Evolutionary conservation across 768 basidiomycete genomes (phyloP).

Genomic region (Boletus sp.): DNA sequence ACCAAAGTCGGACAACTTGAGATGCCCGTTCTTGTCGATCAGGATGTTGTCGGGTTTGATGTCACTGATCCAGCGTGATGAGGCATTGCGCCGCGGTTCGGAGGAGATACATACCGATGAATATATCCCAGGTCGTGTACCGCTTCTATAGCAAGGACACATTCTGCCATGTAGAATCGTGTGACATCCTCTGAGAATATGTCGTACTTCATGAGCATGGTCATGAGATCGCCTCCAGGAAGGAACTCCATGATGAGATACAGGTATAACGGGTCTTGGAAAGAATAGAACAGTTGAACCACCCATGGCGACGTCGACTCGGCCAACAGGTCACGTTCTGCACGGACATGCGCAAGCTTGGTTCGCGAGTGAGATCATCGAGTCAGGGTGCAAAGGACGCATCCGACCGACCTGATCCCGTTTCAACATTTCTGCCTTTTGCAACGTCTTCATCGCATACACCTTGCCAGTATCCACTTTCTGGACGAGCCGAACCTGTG

Average conservation of each 20-base stretch:
- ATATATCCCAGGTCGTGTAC: slow-evolving; percentile 99
- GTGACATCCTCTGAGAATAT: slow-evolving; percentile 98
- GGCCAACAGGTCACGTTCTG: slow-evolving; percentile 93
- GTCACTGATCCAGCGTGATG: slow-evolving; percentile 54
- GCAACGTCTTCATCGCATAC: slow-evolving; percentile 98
- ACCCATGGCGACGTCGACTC: slow-evolving; percentile 98
- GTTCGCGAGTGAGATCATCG: slow-evolving; percentile 7
- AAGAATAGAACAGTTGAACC: slow-evolving; percentile 96
- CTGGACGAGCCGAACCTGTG: slow-evolving; percentile 89
- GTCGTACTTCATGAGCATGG: slow-evolving; percentile 99
- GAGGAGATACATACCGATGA: slow-evolving; percentile 67
- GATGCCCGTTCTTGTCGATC: slow-evolving; percentile 94
- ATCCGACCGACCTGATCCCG: slow-evolving; percentile 81
- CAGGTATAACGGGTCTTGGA: slow-evolving; percentile 93
- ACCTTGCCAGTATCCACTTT: slow-evolving; percentile 97
- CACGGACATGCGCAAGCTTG: slow-evolving; percentile 95
- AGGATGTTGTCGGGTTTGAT: slow-evolving; percentile 99
- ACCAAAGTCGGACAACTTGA: slow-evolving; percentile 98
- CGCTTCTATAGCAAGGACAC: slow-evolving; percentile 95
- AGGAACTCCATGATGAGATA: slow-evolving; percentile 97
- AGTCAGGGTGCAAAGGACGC: neutral
- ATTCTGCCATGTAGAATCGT: slow-evolving; percentile 99
- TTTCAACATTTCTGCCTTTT: slow-evolving; percentile 99
- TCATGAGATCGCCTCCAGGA: slow-evolving; percentile 97
- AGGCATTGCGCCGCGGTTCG: neutral